Evolutionary conservation across 371 early-diverging fungal species (phyloP).

Genomic region (Basidiobolus meristosporus): DNA sequence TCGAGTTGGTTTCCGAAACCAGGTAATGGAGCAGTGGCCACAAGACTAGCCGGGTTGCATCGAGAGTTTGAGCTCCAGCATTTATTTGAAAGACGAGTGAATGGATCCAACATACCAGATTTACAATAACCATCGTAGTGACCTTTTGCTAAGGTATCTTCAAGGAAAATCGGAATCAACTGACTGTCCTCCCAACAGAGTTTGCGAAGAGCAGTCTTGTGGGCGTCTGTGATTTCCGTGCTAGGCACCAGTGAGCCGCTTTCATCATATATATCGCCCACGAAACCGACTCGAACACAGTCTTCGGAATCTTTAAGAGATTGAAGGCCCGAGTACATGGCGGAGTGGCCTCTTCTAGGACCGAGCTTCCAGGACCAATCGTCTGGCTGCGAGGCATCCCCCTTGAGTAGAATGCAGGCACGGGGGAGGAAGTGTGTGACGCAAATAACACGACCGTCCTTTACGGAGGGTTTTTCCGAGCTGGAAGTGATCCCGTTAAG

Average conservation of each 20-base stretch:
- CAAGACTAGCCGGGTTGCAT: constrained; percentile 25
- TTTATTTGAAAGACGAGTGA: neutral
- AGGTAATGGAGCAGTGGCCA: constrained; percentile 98
- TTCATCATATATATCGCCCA: no score
- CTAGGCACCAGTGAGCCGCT: neutral
- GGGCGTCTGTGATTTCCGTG: neutral
- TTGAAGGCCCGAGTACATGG: constrained; percentile 51
- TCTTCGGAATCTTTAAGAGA: constrained; percentile 16
- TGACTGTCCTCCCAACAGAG: constrained; percentile 15
- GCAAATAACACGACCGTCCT: no score
- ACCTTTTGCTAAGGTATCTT: constrained; percentile 39
- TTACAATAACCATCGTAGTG: constrained; percentile 88
- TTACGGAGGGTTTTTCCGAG: no score
- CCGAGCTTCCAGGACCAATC: constrained; percentile 5
- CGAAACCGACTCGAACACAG: no score
- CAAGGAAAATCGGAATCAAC: constrained; percentile 62
- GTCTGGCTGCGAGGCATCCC: no score
- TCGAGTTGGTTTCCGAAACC: constrained; percentile 67
- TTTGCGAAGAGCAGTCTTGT: neutral
- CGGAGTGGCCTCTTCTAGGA: constrained; percentile 46
- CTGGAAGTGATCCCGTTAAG: no score
- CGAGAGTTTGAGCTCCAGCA: neutral
- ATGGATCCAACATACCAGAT: constrained; percentile 28
- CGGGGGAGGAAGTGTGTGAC: no score
- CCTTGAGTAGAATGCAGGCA: no score